These are phyloP conservation scores for Aspergillus tubingensis DNA, from an alignment of 2,329 filamentous ascomycete species.

Conservation along the genomic window DNA sequence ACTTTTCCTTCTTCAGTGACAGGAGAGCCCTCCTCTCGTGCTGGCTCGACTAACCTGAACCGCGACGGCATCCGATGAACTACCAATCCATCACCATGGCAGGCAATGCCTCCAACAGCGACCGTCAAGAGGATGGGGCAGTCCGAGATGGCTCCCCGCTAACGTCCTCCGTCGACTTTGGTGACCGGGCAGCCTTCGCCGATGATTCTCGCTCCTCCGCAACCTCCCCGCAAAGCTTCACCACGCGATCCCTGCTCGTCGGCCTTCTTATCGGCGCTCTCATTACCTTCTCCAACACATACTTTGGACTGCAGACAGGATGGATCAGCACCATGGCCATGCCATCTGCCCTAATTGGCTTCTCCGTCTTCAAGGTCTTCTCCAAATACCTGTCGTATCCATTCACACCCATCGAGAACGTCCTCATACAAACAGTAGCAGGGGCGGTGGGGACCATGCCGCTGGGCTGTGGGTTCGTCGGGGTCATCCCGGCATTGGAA, in stretches of 20 bases:
- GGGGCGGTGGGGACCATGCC: constrained; percentile 97
- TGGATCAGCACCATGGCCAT: constrained; percentile 92
- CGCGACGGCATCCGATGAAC: constrained; percentile 30
- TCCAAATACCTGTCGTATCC: constrained; percentile 72
- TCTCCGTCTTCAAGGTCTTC: constrained; percentile 85
- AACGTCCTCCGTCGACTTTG: constrained; percentile 3
- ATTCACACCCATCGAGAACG: constrained; percentile 94
- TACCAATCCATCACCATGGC: constrained; percentile 40
- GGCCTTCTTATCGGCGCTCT: constrained; percentile 83
- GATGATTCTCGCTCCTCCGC: constrained; percentile 11
- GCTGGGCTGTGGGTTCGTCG: constrained; percentile 90
- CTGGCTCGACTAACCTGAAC: not conserved
- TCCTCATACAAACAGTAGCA: constrained; percentile 92
- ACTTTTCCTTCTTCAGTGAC: not conserved
- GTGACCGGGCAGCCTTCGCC: not conserved
- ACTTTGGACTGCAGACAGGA: constrained; percentile 93
- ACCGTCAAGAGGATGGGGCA: constrained; percentile 4
- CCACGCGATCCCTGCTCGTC: constrained; percentile 73
- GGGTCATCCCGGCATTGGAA: constrained; percentile 89
- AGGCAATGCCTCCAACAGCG: constrained; percentile 25
- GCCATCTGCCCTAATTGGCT: constrained; percentile 91
- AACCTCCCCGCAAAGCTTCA: constrained; percentile 67
- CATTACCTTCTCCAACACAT: constrained; percentile 97
- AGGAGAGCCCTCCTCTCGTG: not conserved
- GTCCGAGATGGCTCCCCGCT: constrained; percentile 10